Conservation (phyloP, 768 basidiomycete genomes). For the Rubroboletus pulcherrimus region DNA sequence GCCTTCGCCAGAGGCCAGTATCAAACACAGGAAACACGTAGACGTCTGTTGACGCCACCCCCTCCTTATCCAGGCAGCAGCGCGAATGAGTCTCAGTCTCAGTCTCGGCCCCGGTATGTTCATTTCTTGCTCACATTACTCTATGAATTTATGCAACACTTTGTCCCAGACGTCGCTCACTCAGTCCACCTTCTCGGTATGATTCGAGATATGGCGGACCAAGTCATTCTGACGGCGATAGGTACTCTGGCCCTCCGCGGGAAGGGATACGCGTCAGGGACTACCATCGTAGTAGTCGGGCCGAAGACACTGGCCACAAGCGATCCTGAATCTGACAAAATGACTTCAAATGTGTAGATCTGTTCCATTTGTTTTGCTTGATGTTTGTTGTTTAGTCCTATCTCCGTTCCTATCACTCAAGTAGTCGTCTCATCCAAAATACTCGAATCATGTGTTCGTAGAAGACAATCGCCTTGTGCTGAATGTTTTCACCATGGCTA, state of each 20-base stretch:
- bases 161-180: constrained; percentile 59
- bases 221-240: constrained; percentile 38
- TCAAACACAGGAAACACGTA: constrained; percentile 37
- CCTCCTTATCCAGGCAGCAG: constrained; percentile 50
- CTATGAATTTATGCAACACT: not conserved
- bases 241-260: constrained; percentile 42
- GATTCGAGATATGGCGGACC: constrained; percentile 52
- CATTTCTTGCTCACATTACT: not conserved
- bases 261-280: constrained; percentile 35
- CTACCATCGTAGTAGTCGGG: constrained; percentile 36
- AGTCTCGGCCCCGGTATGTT: constrained; percentile 40
- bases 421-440: constrained; percentile 3
- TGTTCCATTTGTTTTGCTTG: not conserved
- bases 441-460: constrained; percentile 6
- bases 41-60: constrained; percentile 48
- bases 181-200: constrained; percentile 57
- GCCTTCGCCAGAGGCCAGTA: constrained; percentile 9
- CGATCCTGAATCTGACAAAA: constrained; percentile 22
- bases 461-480: not conserved
- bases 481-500: constrained; percentile 4
- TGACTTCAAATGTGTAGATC: constrained; percentile 4
- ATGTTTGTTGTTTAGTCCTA: not conserved
- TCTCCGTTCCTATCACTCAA: not conserved
- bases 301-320: constrained; percentile 30
- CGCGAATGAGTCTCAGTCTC: constrained; percentile 38